These are phyloP conservation scores for Hyaloperonospora brassicae DNA, from an alignment of 352 stramenopile genomes.

Conservation along the genomic window DNA sequence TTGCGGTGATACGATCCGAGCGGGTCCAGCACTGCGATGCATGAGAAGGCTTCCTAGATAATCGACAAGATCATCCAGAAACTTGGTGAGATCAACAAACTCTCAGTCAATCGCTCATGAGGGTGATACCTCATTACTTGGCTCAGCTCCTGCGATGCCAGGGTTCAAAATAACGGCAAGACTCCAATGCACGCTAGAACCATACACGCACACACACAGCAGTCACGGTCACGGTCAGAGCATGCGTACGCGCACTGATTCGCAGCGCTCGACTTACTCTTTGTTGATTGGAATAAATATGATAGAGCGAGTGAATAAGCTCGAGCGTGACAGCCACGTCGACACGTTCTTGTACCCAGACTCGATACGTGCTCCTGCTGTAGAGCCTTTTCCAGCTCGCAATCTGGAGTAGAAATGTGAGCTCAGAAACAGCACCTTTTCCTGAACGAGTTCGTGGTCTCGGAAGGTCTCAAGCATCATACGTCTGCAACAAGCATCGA, in stretches of 20 bases:
- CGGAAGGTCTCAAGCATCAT: slow-evolving; percentile 49
- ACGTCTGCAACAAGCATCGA: slow-evolving; percentile 23
- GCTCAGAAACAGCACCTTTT: slow-evolving; percentile 69
- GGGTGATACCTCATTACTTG: slow-evolving; percentile 22
- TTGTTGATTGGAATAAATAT: slow-evolving; percentile 87
- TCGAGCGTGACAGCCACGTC: slow-evolving; percentile 54
- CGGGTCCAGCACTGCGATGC: slow-evolving; percentile 61
- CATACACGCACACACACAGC: slow-evolving; percentile 1
- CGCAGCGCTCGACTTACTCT: slow-evolving; percentile 36
- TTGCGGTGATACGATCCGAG: slow-evolving; percentile 66
- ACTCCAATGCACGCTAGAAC: slow-evolving; percentile 68
- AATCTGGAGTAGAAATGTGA: slow-evolving; percentile 75
- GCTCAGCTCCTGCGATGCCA: slow-evolving; percentile 28
- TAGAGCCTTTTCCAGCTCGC: slow-evolving; percentile 35
- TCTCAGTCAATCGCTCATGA: not conserved
- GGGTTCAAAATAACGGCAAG: slow-evolving; percentile 75
- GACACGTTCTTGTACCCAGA: slow-evolving; percentile 70
- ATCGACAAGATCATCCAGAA: slow-evolving; percentile 1
- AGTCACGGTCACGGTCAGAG: slow-evolving; percentile 5
- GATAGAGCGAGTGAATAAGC: slow-evolving; percentile 64
- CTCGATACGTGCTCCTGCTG: slow-evolving; percentile 29
- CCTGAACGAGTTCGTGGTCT: slow-evolving; percentile 35
- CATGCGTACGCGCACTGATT: not conserved
- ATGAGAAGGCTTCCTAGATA: slow-evolving; percentile 35
- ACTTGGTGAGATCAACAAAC: not conserved